Base-by-base conservation (phyloP, 257 asterid genomes). In the Solanum sejunctum region DNA sequence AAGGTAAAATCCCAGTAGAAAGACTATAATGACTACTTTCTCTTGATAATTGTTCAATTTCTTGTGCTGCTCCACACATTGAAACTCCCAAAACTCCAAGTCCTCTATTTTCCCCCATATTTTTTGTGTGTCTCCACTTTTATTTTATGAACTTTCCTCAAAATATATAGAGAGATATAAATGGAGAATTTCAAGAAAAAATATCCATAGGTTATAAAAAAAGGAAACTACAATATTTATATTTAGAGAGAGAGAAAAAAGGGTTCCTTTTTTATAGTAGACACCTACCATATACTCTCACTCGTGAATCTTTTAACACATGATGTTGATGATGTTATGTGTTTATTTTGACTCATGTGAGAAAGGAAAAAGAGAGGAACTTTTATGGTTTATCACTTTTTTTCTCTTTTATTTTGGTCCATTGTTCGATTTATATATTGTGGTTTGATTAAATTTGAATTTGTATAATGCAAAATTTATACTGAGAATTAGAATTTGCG, bases 1-100 rank as follows among this genome's bases (percentile, higher is more conserved):
- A 90, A 66, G 94, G 94, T 81, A 92, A 89, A 85, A 92, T 85
- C 28, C 92, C 94, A 28, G 93, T 80, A 0, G 93, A 83, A 12
- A 89, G 86, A 84, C 91, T 91, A 86, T 89, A 91, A 78, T 88
- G 90, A 39, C 93, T 91, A 45, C 91, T 88, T 23, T 91, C 93
- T 84, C 90, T 88, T 0, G 92, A 89, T 49, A 89, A 77, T 43
- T 89, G 91, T 21, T 91, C 93, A 5, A 91, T 85, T 85, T 91
- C 92, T 43, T 85, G 83, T 45, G 90, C 70, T 3, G 88, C 87
- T 45, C 91, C 93, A 67, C 93, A 91, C 92, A 91, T 85, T 51
- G 92, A 86, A 69, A 88, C 93, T 63, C 88, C 67, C 55, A 91
- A 89, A 21, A 88, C 79, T 23, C 88, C 88, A 15, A 60, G 12